Conservation (phyloP, 495 filamentous ascomycete genomes). For the Trypethelium eluteriae region DNA sequence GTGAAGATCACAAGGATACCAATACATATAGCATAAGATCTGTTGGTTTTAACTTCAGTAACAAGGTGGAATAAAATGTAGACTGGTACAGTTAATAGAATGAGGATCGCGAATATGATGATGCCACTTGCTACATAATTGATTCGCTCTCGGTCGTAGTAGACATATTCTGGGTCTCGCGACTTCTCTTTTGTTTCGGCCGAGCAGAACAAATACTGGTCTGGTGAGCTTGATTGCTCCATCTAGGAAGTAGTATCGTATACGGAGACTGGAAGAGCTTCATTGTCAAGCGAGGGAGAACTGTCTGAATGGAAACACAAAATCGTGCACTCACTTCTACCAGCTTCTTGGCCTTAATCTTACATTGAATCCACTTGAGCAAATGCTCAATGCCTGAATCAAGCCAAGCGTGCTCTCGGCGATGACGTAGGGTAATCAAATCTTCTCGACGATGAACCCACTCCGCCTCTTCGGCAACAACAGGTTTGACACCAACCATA, state of each 20-base stretch:
- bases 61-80: slow-evolving; percentile 25
- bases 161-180: neutral
- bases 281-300: too few relatives aligned
- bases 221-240: slow-evolving; percentile 12
- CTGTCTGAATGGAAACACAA: too few relatives aligned
- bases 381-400: slow-evolving; percentile 19
- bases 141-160: slow-evolving; percentile 17
- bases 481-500: slow-evolving; percentile 18
- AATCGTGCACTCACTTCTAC: neutral
- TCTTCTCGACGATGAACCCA: slow-evolving; percentile 27
- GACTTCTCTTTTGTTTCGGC: neutral
- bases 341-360: neutral
- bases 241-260: slow-evolving; percentile 5
- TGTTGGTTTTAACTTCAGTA: neutral
- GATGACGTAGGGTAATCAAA: slow-evolving; percentile 24
- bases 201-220: neutral
- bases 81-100: slow-evolving; percentile 27
- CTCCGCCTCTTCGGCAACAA: slow-evolving; percentile 18
- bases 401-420: slow-evolving; percentile 26
- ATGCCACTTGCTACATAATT: slow-evolving; percentile 17
- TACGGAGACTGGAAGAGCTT: too few relatives aligned
- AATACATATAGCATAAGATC: slow-evolving; percentile 18
- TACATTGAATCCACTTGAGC: neutral
- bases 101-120: slow-evolving; percentile 24
- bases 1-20: slow-evolving; percentile 31